phyloP scores from a whole-genome alignment of 768 basidiomycete genomes.

The Tulasnella calospora region DNA sequence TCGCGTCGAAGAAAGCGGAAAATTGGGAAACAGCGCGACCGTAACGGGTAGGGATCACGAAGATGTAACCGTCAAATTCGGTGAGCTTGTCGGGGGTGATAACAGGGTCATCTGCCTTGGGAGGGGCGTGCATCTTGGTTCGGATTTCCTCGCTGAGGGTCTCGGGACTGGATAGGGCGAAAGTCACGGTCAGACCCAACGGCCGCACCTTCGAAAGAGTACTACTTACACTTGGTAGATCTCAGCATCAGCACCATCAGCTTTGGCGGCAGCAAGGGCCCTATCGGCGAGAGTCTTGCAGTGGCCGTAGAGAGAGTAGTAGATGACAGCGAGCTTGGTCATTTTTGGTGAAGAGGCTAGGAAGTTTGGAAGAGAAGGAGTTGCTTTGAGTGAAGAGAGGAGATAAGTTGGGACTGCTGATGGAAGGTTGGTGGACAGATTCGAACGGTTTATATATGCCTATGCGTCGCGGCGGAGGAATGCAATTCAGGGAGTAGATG shows the following conservation, averaged over 20 bases:
- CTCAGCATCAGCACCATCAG: conserved; percentile 37
- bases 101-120: conserved; percentile 36
- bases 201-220: background rate
- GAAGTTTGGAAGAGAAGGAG: background rate
- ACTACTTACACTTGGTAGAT: conserved; percentile 35
- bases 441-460: background rate
- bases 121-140: conserved; percentile 37
- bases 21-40: conserved; percentile 40
- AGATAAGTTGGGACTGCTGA: background rate
- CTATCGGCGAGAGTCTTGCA: conserved; percentile 35
- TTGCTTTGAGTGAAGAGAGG: background rate
- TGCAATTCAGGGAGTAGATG: background rate
- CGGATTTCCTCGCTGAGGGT: conserved; percentile 39
- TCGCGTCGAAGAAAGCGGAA: conserved; percentile 39
- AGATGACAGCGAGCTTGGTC: conserved; percentile 30
- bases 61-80: conserved; percentile 37
- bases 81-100: conserved; percentile 37
- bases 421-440: background rate
- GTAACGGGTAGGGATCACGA: conserved; percentile 37
- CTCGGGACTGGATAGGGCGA: conserved; percentile 40
- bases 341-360: background rate
- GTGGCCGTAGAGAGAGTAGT: conserved; percentile 37
- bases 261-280: conserved; percentile 36
- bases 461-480: background rate
- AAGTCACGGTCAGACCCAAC: conserved; percentile 40